These are phyloP conservation scores for Apiotrichum veenhuisii DNA, from an alignment of 1,284 basidiomycete species.

Conservation along the genomic window DNA sequence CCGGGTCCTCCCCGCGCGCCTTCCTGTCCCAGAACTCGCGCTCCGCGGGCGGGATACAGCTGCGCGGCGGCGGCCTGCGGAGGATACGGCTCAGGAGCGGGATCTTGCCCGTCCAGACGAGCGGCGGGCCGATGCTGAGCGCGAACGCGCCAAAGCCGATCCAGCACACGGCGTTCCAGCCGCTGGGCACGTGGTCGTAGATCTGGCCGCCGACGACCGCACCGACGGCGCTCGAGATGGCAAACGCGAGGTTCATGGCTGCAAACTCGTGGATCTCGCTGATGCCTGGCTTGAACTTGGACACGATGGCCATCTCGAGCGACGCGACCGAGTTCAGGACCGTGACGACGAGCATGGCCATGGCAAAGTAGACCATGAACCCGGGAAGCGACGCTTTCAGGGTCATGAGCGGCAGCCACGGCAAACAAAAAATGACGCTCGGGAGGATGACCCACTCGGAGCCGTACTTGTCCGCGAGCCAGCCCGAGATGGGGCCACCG, in stretches of 20 bases:
- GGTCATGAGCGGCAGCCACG: slow-evolving; percentile 64
- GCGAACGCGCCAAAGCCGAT: slow-evolving; percentile 18
- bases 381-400: slow-evolving; percentile 57
- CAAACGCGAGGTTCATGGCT: slow-evolving; percentile 43
- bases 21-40: slow-evolving; percentile 1
- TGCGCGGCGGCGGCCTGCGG: slow-evolving; percentile 1
- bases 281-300: slow-evolving; percentile 24
- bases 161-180: slow-evolving; percentile 41
- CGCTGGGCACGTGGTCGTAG: slow-evolving; percentile 36
- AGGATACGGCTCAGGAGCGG: slow-evolving; percentile 12
- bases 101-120: slow-evolving; percentile 12
- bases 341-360: slow-evolving; percentile 47
- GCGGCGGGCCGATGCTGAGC: slow-evolving; percentile 4
- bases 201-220: slow-evolving; percentile 42
- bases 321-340: slow-evolving; percentile 17
- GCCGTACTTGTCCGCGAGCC: slow-evolving; percentile 61
- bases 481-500: slow-evolving; percentile 64
- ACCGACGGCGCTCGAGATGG: slow-evolving; percentile 34
- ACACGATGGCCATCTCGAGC: slow-evolving; percentile 18
- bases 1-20: background rate
- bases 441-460: slow-evolving; percentile 58
- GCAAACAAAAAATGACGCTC: slow-evolving; percentile 58
- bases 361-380: slow-evolving; percentile 61
- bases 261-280: slow-evolving; percentile 45
- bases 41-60: slow-evolving; percentile 7